These are phyloP conservation scores for Schwanniomyces yamadae DNA, from an alignment of 805 yeast genomes.

Conservation along the genomic window DNA sequence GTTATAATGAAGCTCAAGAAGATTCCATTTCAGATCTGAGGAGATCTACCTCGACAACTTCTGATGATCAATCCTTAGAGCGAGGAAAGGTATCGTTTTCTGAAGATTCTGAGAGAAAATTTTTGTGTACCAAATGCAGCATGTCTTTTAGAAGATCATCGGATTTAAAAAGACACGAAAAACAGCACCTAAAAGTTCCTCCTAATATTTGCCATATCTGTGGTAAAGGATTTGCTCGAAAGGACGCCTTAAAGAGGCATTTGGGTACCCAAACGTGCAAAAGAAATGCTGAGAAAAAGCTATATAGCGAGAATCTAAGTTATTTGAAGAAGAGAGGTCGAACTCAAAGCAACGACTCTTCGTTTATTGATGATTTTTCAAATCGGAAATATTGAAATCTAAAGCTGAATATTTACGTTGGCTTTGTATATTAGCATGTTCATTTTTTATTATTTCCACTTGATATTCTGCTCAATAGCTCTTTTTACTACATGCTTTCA, in stretches of 20 bases:
- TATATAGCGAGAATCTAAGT: slow-evolving; percentile 34
- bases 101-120: slow-evolving; percentile 30
- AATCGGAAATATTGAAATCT: too few species aligned
- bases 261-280: slow-evolving; percentile 72
- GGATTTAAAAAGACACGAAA: slow-evolving; percentile 72
- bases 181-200: slow-evolving; percentile 67
- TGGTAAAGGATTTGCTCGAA: slow-evolving; percentile 81
- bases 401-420: too few species aligned
- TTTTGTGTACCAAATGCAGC: slow-evolving; percentile 58
- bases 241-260: slow-evolving; percentile 79
- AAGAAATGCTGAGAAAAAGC: slow-evolving; percentile 59
- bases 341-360: too few species aligned
- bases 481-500: too few species aligned
- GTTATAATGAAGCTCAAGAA: slow-evolving; percentile 4
- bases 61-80: background rate
- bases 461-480: too few species aligned
- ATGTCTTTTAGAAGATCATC: slow-evolving; percentile 65
- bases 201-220: slow-evolving; percentile 76
- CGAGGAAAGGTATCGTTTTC: background rate
- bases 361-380: too few species aligned
- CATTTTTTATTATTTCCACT: too few species aligned
- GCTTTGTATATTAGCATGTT: too few species aligned
- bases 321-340: slow-evolving; percentile 16
- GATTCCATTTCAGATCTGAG: too few species aligned
- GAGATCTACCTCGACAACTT: too few species aligned